phyloP scores from a whole-genome alignment of 306 rosid species.

The Begonia masoniana region DNA sequence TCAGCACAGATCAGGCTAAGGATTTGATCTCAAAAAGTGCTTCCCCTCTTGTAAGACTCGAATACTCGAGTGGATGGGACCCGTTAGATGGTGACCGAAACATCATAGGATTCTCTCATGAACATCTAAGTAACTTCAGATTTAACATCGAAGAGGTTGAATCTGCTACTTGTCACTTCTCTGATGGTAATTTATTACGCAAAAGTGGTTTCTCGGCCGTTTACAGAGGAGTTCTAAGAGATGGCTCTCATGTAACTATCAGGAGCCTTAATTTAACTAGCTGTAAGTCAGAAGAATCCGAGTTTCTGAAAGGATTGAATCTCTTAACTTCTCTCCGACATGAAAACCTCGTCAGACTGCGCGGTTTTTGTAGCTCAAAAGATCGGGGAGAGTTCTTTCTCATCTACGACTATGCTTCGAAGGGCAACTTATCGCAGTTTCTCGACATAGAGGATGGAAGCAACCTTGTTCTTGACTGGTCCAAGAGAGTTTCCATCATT shows the following conservation, averaged over 20 bases:
- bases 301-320: constrained; percentile 57
- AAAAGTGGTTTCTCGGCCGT: constrained; percentile 73
- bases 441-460: constrained; percentile 59
- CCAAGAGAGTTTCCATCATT: constrained; percentile 60
- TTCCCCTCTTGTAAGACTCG: constrained; percentile 74
- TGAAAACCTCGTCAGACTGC: constrained; percentile 58
- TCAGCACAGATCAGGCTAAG: constrained; percentile 54
- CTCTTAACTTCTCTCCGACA: constrained; percentile 58
- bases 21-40: constrained; percentile 44
- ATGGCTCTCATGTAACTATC: constrained; percentile 76
- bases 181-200: constrained; percentile 58
- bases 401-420: constrained; percentile 61
- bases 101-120: constrained; percentile 35
- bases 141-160: constrained; percentile 86
- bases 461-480: constrained; percentile 60
- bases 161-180: constrained; percentile 77
- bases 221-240: constrained; percentile 70
- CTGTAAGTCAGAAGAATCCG: constrained; percentile 80
- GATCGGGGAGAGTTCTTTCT: constrained; percentile 89
- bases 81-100: constrained; percentile 35
- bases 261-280: constrained; percentile 56
- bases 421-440: constrained; percentile 52
- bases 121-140: constrained; percentile 29
- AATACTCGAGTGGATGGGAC: constrained; percentile 71
- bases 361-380: constrained; percentile 91